These are phyloP conservation scores for Metarhizium rileyi DNA, from an alignment of 2,329 filamentous ascomycete genomes.

Conservation along the genomic window DNA sequence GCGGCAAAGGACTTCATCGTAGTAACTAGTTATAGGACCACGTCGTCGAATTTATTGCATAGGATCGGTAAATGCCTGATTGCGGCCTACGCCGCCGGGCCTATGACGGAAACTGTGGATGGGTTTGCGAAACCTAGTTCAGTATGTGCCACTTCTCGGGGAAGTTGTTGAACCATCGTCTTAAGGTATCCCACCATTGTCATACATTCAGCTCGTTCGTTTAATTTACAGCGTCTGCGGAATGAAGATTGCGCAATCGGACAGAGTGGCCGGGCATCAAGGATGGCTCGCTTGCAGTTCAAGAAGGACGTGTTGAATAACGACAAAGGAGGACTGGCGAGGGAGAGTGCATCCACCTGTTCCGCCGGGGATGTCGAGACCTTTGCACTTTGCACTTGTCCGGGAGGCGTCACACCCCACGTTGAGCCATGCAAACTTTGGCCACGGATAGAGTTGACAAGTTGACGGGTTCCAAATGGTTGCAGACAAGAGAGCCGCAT, in stretches of 20 bases:
- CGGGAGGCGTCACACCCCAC: background rate
- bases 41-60: no score
- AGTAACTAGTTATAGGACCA: no score
- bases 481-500: background rate
- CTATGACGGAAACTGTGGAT: background rate
- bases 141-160: no score
- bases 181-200: no score
- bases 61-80: no score
- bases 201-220: background rate
- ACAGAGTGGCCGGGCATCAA: background rate
- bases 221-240: background rate
- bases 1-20: no score
- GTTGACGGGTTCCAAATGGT: background rate
- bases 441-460: background rate
- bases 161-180: background rate
- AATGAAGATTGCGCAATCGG: background rate
- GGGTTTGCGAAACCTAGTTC: background rate
- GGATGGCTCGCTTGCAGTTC: background rate
- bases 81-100: no score
- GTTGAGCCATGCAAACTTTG: background rate
- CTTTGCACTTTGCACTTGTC: background rate
- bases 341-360: background rate
- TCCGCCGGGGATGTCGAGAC: background rate
- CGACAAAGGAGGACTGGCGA: background rate
- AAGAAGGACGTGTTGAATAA: background rate